These are phyloP conservation scores for Colletotrichum sp. DNA, from an alignment of 2,329 filamentous ascomycete genomes.

Conservation along the genomic window DNA sequence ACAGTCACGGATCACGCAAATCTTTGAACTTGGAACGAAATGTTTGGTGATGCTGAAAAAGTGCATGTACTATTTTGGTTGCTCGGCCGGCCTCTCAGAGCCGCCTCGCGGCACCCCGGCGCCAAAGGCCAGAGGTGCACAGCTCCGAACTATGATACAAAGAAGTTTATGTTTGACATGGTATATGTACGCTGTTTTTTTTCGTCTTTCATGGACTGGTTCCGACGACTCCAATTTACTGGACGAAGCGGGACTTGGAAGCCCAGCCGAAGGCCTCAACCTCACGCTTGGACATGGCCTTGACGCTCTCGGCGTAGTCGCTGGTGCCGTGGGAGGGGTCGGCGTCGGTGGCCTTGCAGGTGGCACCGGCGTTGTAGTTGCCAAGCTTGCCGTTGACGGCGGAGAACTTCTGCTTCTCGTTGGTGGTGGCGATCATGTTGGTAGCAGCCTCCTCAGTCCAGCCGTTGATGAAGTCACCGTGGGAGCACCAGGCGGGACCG, in stretches of 20 bases:
- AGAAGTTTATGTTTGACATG: not conserved
- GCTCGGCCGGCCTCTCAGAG: not conserved
- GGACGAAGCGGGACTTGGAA: slow-evolving; percentile 17
- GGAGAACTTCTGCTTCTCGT: slow-evolving; percentile 40
- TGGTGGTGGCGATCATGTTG: slow-evolving; percentile 43
- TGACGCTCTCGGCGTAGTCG: slow-evolving; percentile 42
- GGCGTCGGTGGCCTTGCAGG: slow-evolving; percentile 39
- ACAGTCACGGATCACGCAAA: not conserved
- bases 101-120: not conserved
- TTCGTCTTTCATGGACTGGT: not conserved
- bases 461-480: slow-evolving; percentile 56
- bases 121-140: not conserved
- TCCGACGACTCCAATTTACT: not conserved
- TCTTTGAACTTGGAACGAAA: not conserved
- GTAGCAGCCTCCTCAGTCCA: slow-evolving; percentile 45
- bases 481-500: slow-evolving; percentile 44
- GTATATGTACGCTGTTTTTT: not conserved
- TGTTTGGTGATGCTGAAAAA: not conserved
- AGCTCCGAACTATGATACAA: slow-evolving; percentile 2
- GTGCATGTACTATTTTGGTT: not conserved
- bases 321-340: slow-evolving; percentile 45
- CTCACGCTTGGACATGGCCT: slow-evolving; percentile 24
- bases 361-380: slow-evolving; percentile 31
- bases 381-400: slow-evolving; percentile 40
- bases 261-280: slow-evolving; percentile 15